Base-by-base conservation (phyloP, 2,329 filamentous ascomycete species). In the Cytospora piceae region DNA sequence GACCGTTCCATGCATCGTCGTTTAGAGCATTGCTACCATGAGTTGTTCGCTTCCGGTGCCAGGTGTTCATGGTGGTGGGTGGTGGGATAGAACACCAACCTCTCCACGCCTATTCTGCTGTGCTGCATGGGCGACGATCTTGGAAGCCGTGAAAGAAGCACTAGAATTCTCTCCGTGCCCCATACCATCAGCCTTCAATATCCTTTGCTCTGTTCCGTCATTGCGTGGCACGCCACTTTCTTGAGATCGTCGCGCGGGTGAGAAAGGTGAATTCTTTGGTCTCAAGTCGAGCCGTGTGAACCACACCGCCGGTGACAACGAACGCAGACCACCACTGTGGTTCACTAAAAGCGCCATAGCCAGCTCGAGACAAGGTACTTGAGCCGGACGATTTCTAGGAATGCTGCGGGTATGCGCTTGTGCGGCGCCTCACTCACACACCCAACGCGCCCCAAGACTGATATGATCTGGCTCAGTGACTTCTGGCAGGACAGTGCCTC, bases 111-210 rank as follows among this genome's bases (percentile, higher is more conserved):
- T 27, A 27, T 49, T 59, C 51, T 53, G 32, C 34, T 20, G 54
- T 32, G 29, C 64, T 66, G 60, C 64, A 59, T 49, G 17, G 54
- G 42, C 39, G 60, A 58, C 52, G 60, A 64, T 66, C 64, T 63
- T 59, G 64, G 64, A 66, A 66, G 59, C 22, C 32, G 17, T 63
- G 32, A 46, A 24, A 63, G 59, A 66, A 63, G 54, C 64, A 58
- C 64, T 63, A 63, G 54, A 58, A 66, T 29, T 29, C 17, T 46
- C 39, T 37, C 58, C 24, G 53, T n/a, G 22, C 53, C 15, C 39
- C 27, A 29, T 29, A 29, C 42, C 46, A 37, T 31, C 31, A 32
- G 31, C 46, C 24, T 51, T 39, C 58, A 37, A 34, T 31, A 5
- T 32, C 24, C 31, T 31, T n/a, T 22, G 14, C 27, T 7, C 14